phyloP scores from a whole-genome alignment of 2,329 filamentous ascomycete genomes.

The Arthrobotrys conoides region DNA sequence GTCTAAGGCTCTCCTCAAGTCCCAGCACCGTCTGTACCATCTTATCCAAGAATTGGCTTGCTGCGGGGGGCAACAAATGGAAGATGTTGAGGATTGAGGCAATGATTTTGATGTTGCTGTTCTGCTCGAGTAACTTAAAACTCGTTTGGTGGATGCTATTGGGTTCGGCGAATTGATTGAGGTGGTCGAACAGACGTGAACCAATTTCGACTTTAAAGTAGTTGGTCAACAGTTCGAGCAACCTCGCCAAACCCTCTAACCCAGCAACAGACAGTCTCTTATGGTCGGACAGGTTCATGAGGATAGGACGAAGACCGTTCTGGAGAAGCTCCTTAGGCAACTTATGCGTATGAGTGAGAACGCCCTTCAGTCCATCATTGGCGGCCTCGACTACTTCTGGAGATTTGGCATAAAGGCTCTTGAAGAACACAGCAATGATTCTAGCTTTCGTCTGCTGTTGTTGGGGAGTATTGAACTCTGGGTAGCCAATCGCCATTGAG shows the following conservation, averaged over 20 bases:
- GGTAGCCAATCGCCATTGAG: slow-evolving; percentile 92
- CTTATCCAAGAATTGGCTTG: slow-evolving; percentile 89
- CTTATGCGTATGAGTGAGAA: slow-evolving; percentile 89
- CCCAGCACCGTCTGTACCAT: slow-evolving; percentile 92
- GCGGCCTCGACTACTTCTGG: slow-evolving; percentile 93
- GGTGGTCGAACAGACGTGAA: slow-evolving; percentile 89
- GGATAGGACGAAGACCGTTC: slow-evolving; percentile 91
- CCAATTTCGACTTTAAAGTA: slow-evolving; percentile 99
- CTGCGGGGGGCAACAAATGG: slow-evolving; percentile 90
- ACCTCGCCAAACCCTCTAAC: slow-evolving; percentile 88
- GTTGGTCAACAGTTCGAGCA: slow-evolving; percentile 91
- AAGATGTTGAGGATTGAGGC: slow-evolving; percentile 97
- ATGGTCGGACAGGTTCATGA: slow-evolving; percentile 95
- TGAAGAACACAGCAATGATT: slow-evolving; percentile 97
- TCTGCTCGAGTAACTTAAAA: slow-evolving; percentile 94
- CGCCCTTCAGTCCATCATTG: slow-evolving; percentile 88
- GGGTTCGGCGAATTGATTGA: slow-evolving; percentile 89
- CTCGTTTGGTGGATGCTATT: slow-evolving; percentile 87
- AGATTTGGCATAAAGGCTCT: slow-evolving; percentile 93
- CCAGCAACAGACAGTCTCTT: slow-evolving; percentile 90
- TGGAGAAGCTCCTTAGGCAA: slow-evolving; percentile 95
- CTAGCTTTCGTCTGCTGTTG: slow-evolving; percentile 73
- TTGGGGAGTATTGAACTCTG: slow-evolving; percentile 79
- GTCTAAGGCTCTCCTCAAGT: slow-evolving; percentile 84
- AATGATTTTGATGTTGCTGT: slow-evolving; percentile 92